These are phyloP conservation scores for Filosporella fistucella DNA, from an alignment of 495 filamentous ascomycete species.

Conservation along the genomic window DNA sequence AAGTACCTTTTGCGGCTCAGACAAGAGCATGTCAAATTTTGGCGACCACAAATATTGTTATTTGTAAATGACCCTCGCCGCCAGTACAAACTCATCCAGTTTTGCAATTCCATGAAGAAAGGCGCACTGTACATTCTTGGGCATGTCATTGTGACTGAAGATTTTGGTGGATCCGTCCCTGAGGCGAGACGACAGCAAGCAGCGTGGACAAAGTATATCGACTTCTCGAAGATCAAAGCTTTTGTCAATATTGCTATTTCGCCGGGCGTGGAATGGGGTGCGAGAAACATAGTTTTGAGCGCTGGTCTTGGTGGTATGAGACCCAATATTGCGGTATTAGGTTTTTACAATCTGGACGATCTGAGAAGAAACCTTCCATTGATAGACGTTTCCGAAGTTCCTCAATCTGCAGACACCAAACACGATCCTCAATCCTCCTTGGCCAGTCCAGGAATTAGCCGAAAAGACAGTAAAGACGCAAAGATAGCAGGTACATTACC, in stretches of 20 bases:
- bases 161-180: slow-evolving; percentile 72
- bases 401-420: slow-evolving; percentile 20
- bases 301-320: slow-evolving; percentile 87
- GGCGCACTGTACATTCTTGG: slow-evolving; percentile 80
- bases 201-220: slow-evolving; percentile 81
- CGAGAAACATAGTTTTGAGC: slow-evolving; percentile 75
- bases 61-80: slow-evolving; percentile 77
- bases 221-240: slow-evolving; percentile 82
- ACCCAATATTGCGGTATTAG: slow-evolving; percentile 78
- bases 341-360: slow-evolving; percentile 73
- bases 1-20: slow-evolving; percentile 80
- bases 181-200: slow-evolving; percentile 78
- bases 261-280: slow-evolving; percentile 79
- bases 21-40: slow-evolving; percentile 90
- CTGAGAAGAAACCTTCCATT: slow-evolving; percentile 31
- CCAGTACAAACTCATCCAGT: slow-evolving; percentile 79
- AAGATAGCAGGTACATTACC: slow-evolving; percentile 41
- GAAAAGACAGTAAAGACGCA: slow-evolving; percentile 34
- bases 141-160: slow-evolving; percentile 80
- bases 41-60: slow-evolving; percentile 80
- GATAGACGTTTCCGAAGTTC: slow-evolving; percentile 29
- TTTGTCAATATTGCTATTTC: slow-evolving; percentile 84
- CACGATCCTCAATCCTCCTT: slow-evolving; percentile 17
- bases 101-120: slow-evolving; percentile 90
- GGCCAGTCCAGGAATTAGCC: slow-evolving; percentile 17